Percentiles rank a stretch among this genome's conserved stretches.
phyloP scores from a whole-genome alignment of 495 filamentous ascomycete genomes.

The Trichoderma erinaceum region DNA sequence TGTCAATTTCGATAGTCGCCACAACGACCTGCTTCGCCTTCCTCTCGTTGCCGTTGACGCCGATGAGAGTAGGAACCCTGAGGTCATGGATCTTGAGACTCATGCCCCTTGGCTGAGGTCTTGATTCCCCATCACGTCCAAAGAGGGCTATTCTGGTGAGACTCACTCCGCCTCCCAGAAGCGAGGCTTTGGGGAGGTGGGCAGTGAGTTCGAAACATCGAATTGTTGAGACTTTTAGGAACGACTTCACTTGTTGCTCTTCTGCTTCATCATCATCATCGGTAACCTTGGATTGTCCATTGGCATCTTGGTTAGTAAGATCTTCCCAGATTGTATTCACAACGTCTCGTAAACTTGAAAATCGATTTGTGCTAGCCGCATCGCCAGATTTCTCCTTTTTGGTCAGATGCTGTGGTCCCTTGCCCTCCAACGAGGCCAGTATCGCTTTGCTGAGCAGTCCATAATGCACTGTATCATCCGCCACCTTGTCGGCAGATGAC shows the following conservation, averaged over 20 bases:
- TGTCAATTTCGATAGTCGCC: constrained; percentile 48
- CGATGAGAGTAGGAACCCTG: constrained; percentile 52
- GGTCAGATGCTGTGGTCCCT: constrained; percentile 11
- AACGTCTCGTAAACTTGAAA: not conserved
- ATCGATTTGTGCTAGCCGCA: not conserved
- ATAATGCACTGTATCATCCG: constrained; percentile 55
- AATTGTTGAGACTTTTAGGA: constrained; percentile 26
- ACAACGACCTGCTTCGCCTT: constrained; percentile 52
- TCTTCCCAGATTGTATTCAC: constrained; percentile 7
- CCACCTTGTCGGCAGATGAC: constrained; percentile 41
- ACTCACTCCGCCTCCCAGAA: constrained; percentile 44
- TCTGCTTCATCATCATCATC: not conserved
- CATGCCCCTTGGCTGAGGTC: constrained; percentile 14
- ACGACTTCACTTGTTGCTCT: constrained; percentile 17
- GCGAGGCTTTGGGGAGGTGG: constrained; percentile 46
- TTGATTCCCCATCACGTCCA: constrained; percentile 11
- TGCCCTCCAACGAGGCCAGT: constrained; percentile 28
- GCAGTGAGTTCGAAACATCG: constrained; percentile 36
- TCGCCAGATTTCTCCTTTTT: not conserved
- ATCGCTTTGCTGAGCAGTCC: constrained; percentile 52
- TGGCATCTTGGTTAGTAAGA: not conserved
- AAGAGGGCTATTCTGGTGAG: constrained; percentile 35
- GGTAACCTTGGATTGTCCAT: not conserved
- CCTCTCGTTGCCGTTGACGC: constrained; percentile 56
- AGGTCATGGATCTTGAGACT: constrained; percentile 37